Evolutionary conservation across 805 yeast genomes (phyloP), one percentile per base, ranked within the genome.

Genomic region (Pichia gijzeniarum): DNA sequence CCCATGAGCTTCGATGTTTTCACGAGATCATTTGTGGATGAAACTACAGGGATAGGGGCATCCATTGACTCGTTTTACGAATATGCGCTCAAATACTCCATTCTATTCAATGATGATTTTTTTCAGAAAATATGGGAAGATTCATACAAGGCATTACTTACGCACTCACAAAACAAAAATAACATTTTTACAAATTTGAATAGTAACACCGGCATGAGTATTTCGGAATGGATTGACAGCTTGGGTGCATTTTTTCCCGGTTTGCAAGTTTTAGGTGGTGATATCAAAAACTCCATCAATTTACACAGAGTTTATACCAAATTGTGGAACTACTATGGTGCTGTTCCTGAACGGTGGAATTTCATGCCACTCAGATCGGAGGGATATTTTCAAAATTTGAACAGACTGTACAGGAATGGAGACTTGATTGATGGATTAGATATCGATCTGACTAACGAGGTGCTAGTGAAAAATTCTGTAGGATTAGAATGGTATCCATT

Each of bases 241-340:
- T 67, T 90, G 43, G 73, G 88, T 40, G 97, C 95, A 0, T 90
- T 90, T 61, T 89, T 87, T 75, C 83, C 96, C 0, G 96, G 96
- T 0, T 62, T 90, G 18, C 82, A 82, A 56, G 95, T 85, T 0
- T 63, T 90, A 4, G 79, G 80, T 2, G 97, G 97, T 0, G 82
- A 84, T 47, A 50, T 90, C 1, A 60, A 68, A 3, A 82, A 78
- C 53, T 95, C 96, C 0, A 68, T 77, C 1, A 61, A 66, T 19
- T 67, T 76, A 18, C 91, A 89, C 62, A 49, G 76, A 40, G 69
- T 82, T 13, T 87, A 69, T 57, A 65, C 80, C 54, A 88, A 89
- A 55, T 60, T 89, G 3, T 90, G 96, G 96, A 74, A 82, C 60
- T 68, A 73, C 14, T 90, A 75, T 61, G 89, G 83, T 12, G 83